Conservation (phyloP, 805 yeast genomes). For the Hanseniaspora pseudoguilliermondii region DNA sequence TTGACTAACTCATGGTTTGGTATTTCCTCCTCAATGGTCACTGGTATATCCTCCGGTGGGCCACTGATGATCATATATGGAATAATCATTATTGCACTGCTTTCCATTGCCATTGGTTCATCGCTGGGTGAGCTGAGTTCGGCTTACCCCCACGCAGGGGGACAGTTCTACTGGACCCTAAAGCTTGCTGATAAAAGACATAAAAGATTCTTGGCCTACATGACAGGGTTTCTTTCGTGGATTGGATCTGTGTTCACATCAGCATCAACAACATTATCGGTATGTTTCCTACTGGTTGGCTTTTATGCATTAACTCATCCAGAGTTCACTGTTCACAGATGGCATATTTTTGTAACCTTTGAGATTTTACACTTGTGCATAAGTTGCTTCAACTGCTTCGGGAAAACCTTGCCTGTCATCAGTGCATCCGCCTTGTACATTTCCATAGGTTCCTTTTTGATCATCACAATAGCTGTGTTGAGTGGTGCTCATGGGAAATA, state of each 20-base stretch:
- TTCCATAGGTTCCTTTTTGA: constrained; percentile 41
- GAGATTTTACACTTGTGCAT: constrained; percentile 36
- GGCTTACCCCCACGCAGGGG: constrained; percentile 53
- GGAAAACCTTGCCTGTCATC: constrained; percentile 39
- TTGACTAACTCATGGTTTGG: constrained; percentile 56
- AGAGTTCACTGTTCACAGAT: constrained; percentile 32
- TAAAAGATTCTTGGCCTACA: constrained; percentile 37
- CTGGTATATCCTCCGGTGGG: constrained; percentile 49
- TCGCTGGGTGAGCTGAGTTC: constrained; percentile 44
- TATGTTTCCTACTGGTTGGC: constrained; percentile 44
- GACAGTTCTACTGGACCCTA: constrained; percentile 51
- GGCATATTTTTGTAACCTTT: constrained; percentile 47
- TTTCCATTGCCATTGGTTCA: constrained; percentile 39
- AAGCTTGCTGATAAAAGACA: constrained; percentile 38
- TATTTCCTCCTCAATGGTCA: constrained; percentile 44
- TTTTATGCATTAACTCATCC: constrained; percentile 31
- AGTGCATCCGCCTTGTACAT: constrained; percentile 42
- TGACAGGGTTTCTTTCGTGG: constrained; percentile 55
- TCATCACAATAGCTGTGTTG: constrained; percentile 45
- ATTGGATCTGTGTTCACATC: constrained; percentile 53
- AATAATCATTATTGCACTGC: constrained; percentile 38
- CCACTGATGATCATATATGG: constrained; percentile 50
- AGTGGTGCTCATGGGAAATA: constrained; percentile 46
- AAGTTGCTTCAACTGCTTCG: constrained; percentile 43
- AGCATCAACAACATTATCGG: constrained; percentile 48